Percentiles rank a stretch among this genome's conserved stretches.
Evolutionary conservation across 2,329 filamentous ascomycete genomes (phyloP).

Genomic region (Aspergillus calidoustus): DNA sequence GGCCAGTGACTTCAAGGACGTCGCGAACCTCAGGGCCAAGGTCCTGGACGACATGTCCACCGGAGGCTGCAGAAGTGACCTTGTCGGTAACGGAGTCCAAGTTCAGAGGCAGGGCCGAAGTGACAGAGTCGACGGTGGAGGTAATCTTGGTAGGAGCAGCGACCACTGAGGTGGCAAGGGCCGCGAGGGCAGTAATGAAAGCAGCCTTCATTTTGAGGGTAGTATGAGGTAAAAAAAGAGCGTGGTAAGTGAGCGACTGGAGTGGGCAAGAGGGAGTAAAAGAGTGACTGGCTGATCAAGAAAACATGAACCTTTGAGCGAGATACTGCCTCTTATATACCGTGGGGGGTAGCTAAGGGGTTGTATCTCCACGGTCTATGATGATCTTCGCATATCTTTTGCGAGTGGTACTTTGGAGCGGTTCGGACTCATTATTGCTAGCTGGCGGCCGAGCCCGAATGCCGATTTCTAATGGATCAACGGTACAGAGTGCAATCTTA

Average conservation of each 20-base stretch:
- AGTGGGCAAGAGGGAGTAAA: constrained; percentile 21
- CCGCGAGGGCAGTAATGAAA: constrained; percentile 30
- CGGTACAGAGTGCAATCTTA: background rate
- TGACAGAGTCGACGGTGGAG: constrained; percentile 17
- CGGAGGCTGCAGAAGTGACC: constrained; percentile 26
- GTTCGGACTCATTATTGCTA: background rate
- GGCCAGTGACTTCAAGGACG: constrained; percentile 36
- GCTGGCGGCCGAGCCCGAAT: background rate
- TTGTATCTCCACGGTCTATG: background rate
- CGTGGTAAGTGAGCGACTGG: constrained; percentile 29
- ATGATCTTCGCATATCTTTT: constrained; percentile 7
- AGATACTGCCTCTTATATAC: constrained; percentile 20
- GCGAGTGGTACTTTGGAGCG: background rate
- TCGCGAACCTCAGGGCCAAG: constrained; percentile 29
- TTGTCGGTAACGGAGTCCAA: constrained; percentile 12
- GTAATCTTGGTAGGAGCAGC: constrained; percentile 28
- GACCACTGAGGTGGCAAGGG: constrained; percentile 28
- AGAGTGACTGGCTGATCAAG: constrained; percentile 21
- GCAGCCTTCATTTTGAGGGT: constrained; percentile 32
- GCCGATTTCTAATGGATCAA: background rate
- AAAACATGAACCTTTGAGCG: constrained; percentile 1
- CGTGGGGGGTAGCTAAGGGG: background rate
- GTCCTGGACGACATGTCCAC: constrained; percentile 34
- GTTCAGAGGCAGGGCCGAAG: constrained; percentile 23
- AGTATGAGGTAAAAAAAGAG: constrained; percentile 6